Percentiles rank a stretch among this genome's conserved stretches.
Evolutionary conservation across 2,329 filamentous ascomycete genomes (phyloP).

Genomic region (Penicillium freii): DNA sequence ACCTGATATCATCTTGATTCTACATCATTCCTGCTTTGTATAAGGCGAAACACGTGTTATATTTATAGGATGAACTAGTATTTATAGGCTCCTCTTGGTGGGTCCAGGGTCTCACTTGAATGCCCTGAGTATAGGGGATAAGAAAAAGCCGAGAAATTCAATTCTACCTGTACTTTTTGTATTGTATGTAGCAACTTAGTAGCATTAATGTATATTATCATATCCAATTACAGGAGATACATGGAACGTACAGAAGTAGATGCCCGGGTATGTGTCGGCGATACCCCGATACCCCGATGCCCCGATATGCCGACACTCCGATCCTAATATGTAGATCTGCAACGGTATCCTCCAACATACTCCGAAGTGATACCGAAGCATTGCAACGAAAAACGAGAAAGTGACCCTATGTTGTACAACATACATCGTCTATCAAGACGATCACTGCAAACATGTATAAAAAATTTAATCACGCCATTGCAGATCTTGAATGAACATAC

Average conservation of each 20-base stretch:
- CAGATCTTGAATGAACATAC: not conserved
- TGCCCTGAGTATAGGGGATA: too few species aligned
- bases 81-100: constrained; percentile 10
- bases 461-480: constrained; percentile 2
- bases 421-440: not conserved
- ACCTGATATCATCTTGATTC: not conserved
- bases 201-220: too few species aligned
- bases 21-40: not conserved
- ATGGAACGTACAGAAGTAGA: not conserved
- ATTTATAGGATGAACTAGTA: not conserved
- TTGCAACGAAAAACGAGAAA: not conserved
- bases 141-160: not conserved
- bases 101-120: constrained; percentile 21
- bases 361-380: not conserved
- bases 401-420: not conserved
- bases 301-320: not conserved
- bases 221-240: not conserved
- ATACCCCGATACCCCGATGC: too few species aligned
- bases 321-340: constrained; percentile 8
- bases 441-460: not conserved
- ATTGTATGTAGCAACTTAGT: not conserved
- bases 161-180: too few species aligned
- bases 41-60: not conserved
- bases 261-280: not conserved
- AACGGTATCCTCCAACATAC: not conserved